Evolutionary conservation across 768 basidiomycete species (phyloP), one percentile per base, ranked within the genome.

Genomic region (Hemileccinum rubropunctum): DNA sequence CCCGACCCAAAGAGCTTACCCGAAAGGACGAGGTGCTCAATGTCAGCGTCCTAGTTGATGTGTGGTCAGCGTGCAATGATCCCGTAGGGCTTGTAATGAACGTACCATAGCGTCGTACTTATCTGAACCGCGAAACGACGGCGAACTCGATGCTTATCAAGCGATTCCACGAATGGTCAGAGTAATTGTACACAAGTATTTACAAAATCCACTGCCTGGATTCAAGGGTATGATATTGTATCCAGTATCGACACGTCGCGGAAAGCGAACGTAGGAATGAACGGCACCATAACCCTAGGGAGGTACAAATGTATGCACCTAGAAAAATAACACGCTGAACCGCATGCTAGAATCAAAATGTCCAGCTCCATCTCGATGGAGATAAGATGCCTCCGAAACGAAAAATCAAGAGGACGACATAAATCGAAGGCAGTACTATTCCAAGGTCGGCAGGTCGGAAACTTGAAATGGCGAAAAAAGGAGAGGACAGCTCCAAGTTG

Each of bases 1-100:
- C 65, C 53, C 4, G 76, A 74, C 36, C 77, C 78, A 69, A 91
- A 91, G 34, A 91, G 76, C 56, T 82, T 81, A 35, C 90, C 90
- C 13, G 90, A 91, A 36, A 89, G 81, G 39, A 88, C 81, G 27
- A 87, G 75, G 45, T 82, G 79, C 62, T 90, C 88, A 45, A 90
- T 77, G 60, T 84, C 76, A 2, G 70, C 73, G 45, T 72, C 58
- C 70, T 71, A 30, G 35, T 28, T 15, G 44, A 50, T 15, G 17
- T 12, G 20, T 42, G 12, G 42, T 64, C 30, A 54, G 44, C 3
- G 21, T 35, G 18, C 12, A 30, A 37, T 8, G 5, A 28, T 13
- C 14, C 1, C 17, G 28, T 32, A 38, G 18, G 33, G 36, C 17
- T 15, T 14, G 20, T 14, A 23, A 2, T 38, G 9, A 30, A 20